Evolutionary conservation across 495 filamentous ascomycete genomes (phyloP).

Genomic region (Letharia columbiana): DNA sequence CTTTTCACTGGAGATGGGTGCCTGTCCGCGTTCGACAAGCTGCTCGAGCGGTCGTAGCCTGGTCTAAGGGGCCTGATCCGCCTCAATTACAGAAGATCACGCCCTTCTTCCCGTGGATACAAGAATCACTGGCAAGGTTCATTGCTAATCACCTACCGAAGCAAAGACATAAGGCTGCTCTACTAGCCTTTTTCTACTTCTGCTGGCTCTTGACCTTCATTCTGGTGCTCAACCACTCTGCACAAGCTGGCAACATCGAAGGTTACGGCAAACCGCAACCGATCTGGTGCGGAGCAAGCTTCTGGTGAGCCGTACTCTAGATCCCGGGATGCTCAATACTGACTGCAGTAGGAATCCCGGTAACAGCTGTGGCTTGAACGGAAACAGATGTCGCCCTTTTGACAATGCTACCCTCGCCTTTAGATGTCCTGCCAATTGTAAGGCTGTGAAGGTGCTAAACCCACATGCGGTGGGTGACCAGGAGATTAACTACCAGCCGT

Average conservation of each 20-base stretch:
- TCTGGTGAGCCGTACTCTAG: conserved; percentile 40
- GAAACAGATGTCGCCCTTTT: conserved; percentile 75
- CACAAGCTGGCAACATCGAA: conserved; percentile 54
- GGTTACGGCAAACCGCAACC: conserved; percentile 57
- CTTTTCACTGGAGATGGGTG: conserved; percentile 46
- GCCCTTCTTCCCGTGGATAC: conserved; percentile 59
- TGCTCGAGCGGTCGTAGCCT: conserved; percentile 44
- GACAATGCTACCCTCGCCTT: conserved; percentile 60
- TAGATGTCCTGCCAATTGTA: conserved; percentile 71
- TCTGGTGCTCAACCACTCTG: conserved; percentile 54
- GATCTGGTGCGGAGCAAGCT: conserved; percentile 57
- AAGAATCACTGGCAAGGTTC: conserved; percentile 57
- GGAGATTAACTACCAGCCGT: conserved; percentile 57
- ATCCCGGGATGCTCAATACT: neutral
- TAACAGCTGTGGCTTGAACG: conserved; percentile 71
- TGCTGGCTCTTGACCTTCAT: conserved; percentile 68
- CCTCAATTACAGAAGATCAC: conserved; percentile 56
- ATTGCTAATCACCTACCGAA: conserved; percentile 58
- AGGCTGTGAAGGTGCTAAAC: conserved; percentile 54
- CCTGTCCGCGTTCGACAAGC: conserved; percentile 42
- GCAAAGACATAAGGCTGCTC: conserved; percentile 46
- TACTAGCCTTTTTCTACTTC: conserved; percentile 54
- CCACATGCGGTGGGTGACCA: conserved; percentile 66
- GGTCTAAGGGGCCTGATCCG: conserved; percentile 63
- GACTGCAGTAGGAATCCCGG: conserved; percentile 50